Percentiles rank a stretch among this genome's conserved stretches.
These are phyloP conservation scores for Thelonectria discophora DNA, from an alignment of 2,329 filamentous ascomycete genomes.

Conservation along the genomic window DNA sequence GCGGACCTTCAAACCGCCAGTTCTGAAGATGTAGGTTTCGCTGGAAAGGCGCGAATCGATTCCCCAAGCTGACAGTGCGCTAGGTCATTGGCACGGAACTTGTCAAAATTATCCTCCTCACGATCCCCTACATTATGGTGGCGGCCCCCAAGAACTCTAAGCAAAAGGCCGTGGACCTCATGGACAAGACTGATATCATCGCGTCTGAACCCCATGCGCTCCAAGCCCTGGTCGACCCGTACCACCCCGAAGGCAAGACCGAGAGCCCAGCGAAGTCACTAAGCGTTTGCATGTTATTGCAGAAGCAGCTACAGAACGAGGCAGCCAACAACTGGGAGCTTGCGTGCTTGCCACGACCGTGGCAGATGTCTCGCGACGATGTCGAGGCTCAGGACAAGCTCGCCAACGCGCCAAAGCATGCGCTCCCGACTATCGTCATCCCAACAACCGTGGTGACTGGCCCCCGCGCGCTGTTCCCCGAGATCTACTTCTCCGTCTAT, in stretches of 20 bases:
- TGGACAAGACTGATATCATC: slow-evolving; percentile 96
- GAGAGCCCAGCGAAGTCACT: slow-evolving; percentile 69
- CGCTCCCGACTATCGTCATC: slow-evolving; percentile 78
- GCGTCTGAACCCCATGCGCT: slow-evolving; percentile 87
- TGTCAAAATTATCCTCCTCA: slow-evolving; percentile 95
- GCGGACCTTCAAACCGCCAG: slow-evolving; percentile 92
- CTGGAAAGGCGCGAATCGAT: not conserved
- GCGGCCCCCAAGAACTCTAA: slow-evolving; percentile 75
- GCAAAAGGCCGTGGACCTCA: slow-evolving; percentile 77
- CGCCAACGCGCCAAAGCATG: slow-evolving; percentile 73
- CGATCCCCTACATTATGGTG: slow-evolving; percentile 88
- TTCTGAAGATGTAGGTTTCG: slow-evolving; percentile 81
- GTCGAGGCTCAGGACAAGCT: slow-evolving; percentile 68
- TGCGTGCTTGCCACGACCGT: slow-evolving; percentile 72
- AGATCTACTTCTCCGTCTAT: slow-evolving; percentile 94
- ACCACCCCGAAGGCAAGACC: slow-evolving; percentile 70
- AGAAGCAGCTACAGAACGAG: slow-evolving; percentile 85
- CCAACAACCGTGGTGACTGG: slow-evolving; percentile 81
- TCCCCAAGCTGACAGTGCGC: slow-evolving; percentile 22
- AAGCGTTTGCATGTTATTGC: slow-evolving; percentile 82
- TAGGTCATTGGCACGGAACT: slow-evolving; percentile 81
- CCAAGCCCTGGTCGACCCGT: slow-evolving; percentile 87
- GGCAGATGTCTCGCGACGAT: slow-evolving; percentile 70
- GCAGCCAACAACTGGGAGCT: slow-evolving; percentile 79
- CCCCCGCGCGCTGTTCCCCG: slow-evolving; percentile 82